Conservation (phyloP, 2,329 filamentous ascomycete genomes). For the Colletotrichum sp. region DNA sequence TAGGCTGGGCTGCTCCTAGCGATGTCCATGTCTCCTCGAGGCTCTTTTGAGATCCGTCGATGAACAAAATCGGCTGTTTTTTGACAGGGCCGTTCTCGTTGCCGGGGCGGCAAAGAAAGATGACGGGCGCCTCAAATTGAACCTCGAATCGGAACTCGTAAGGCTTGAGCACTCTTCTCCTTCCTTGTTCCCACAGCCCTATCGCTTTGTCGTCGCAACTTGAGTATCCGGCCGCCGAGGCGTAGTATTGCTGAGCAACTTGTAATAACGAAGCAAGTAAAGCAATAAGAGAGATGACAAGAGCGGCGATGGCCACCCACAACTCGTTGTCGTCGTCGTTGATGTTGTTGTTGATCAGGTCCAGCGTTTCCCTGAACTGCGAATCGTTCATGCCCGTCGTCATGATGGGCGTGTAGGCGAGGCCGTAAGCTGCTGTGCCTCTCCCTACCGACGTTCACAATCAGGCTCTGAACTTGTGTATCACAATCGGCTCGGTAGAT, state of each 20-base stretch:
- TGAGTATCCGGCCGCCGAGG: conserved; percentile 54
- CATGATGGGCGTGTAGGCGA: not conserved
- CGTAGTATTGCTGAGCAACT: conserved; percentile 54
- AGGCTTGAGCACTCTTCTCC: conserved; percentile 42
- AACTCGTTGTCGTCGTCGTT: conserved; percentile 33
- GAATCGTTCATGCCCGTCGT: conserved; percentile 2
- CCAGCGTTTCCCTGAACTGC: not conserved
- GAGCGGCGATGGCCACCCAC: conserved; percentile 46
- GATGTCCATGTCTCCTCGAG: conserved; percentile 27
- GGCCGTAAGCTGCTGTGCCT: too few species aligned
- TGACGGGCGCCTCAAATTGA: conserved; percentile 53
- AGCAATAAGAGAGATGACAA: conserved; percentile 53
- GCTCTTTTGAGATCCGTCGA: conserved; percentile 43
- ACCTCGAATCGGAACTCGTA: conserved; percentile 55
- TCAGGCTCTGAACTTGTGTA: not conserved
- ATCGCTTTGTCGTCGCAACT: conserved; percentile 54
- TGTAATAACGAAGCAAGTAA: conserved; percentile 50
- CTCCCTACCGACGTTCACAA: too few species aligned
- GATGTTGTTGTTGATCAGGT: conserved; percentile 9
- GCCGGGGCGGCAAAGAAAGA: conserved; percentile 49
- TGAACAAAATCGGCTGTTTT: conserved; percentile 33
- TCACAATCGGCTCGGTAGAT: not conserved
- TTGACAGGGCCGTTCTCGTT: conserved; percentile 39
- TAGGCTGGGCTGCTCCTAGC: too few species aligned
- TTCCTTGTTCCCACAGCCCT: conserved; percentile 48